phyloP scores from a whole-genome alignment of 495 filamentous ascomycete species.

The Penicillium samsonianum region DNA sequence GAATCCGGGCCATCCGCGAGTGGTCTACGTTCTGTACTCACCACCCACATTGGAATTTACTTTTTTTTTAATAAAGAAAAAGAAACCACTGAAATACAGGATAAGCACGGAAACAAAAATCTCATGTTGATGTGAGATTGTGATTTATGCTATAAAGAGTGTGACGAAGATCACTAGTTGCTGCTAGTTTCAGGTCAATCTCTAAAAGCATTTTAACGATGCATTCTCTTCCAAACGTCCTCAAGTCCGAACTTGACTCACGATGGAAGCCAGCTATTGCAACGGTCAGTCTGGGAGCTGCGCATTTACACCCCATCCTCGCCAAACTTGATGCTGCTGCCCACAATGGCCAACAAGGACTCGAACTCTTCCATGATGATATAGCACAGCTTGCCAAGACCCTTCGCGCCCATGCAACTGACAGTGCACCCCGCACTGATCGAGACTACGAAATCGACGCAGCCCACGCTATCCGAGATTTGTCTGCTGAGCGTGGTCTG shows the following conservation, averaged over 20 bases:
- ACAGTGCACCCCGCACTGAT: constrained; percentile 13
- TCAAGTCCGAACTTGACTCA: constrained; percentile 12
- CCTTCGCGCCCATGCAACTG: constrained; percentile 13
- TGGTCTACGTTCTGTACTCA: not conserved
- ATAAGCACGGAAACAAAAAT: constrained; percentile 20
- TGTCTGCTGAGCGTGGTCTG: constrained; percentile 57
- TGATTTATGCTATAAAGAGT: constrained; percentile 11
- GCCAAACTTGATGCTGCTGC: constrained; percentile 30
- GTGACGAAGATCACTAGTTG: not conserved
- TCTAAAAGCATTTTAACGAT: constrained; percentile 16
- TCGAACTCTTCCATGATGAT: constrained; percentile 36
- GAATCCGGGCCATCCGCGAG: not conserved
- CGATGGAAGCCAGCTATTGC: constrained; percentile 32
- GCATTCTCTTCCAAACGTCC: constrained; percentile 20
- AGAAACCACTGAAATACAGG: constrained; percentile 11
- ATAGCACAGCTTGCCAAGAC: constrained; percentile 26
- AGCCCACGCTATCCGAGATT: constrained; percentile 52
- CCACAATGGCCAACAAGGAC: constrained; percentile 21
- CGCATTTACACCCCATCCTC: constrained; percentile 21
- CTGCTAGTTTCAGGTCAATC: not conserved
- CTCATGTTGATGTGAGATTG: not conserved
- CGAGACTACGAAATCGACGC: constrained; percentile 45
- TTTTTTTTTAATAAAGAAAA: constrained; percentile 5
- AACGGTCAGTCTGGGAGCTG: constrained; percentile 28
- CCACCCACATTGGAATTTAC: not conserved